Percentiles rank a stretch among this genome's conserved stretches.
phyloP scores from a whole-genome alignment of 768 basidiomycete genomes.

The Amanita subjunquillea region DNA sequence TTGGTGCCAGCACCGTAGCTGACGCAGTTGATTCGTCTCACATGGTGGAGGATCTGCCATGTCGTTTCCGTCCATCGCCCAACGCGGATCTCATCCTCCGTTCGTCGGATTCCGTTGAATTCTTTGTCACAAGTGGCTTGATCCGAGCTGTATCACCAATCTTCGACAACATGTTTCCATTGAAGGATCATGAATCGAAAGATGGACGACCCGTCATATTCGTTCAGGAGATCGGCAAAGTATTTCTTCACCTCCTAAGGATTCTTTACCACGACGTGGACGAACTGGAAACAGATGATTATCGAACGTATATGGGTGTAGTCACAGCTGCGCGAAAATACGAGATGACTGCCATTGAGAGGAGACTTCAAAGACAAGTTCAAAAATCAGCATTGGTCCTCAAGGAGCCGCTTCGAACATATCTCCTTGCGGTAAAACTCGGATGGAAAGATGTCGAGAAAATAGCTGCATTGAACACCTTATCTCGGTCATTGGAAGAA shows the following conservation, averaged over 20 bases:
- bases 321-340: not conserved
- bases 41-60: too few species aligned
- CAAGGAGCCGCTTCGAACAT: not conserved
- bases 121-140: conserved; percentile 16
- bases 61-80: not conserved
- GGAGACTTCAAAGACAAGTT: not conserved
- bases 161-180: conserved; percentile 19
- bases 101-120: conserved; percentile 19
- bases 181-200: conserved; percentile 5
- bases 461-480: not conserved
- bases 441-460: not conserved
- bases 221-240: conserved; percentile 8
- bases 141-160: conserved; percentile 19
- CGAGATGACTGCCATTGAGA: not conserved
- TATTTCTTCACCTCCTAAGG: conserved; percentile 5
- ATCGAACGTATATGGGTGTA: not conserved
- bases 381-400: not conserved
- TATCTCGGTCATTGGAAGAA: too few species aligned
- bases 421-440: not conserved
- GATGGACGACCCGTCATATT: conserved; percentile 5
- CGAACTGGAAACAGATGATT: not conserved
- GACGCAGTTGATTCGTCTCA: not conserved
- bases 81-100: conserved; percentile 15
- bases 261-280: conserved; percentile 2
- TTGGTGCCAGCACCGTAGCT: not conserved